Evolutionary conservation across 2,329 filamentous ascomycete genomes (phyloP), one percentile per base, ranked within the genome.

Genomic region (Onygenales sp.): DNA sequence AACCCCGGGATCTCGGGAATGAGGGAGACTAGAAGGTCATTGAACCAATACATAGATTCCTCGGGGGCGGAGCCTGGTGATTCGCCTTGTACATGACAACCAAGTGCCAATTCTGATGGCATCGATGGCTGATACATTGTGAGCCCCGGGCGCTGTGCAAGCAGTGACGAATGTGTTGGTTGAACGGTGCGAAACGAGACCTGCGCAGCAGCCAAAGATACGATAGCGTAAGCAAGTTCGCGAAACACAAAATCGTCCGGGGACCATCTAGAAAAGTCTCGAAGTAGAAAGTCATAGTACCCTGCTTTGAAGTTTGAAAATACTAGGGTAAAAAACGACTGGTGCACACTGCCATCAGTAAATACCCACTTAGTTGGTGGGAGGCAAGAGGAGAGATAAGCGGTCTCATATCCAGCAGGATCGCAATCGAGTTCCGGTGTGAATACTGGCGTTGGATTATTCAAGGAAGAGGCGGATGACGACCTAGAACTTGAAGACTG

Each of bases 1-100:
- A 14, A 31, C 13, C 33, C 10, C 9, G 27, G 39, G 43, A 51
- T 33, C 2, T 51, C 42, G 1, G 49, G 27, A 38, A 44, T 27
- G 9, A 51, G 27, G 39, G 13, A 31, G n/a, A 51, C 27, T n/a
- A 51, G 49, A n/a, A 51, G 13, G 14, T 51, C 33, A 36, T 51
- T 27, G 31, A 51, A 51, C 49, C 49, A 51, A 51, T 51, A 51
- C 9, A 51, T 43, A 33, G 49, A 14, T 36, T 43, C 49, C 9
- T 43, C 42, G n/a, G 49, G 49, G 14, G 49, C 49, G 11, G 49
- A 51, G 10, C 49, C 49, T 17, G 49, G 38, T 10, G 21, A 8
- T 17, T 51, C 14, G 9, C 14, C 3, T 35, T 36, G 13, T n/a
- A 51, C 11, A 35, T 43, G 49, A 27, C 38, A 43, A n/a, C 39